Evolutionary conservation across 2,329 filamentous ascomycete species (phyloP).

Genomic region (Zymoseptoria crescenta): DNA sequence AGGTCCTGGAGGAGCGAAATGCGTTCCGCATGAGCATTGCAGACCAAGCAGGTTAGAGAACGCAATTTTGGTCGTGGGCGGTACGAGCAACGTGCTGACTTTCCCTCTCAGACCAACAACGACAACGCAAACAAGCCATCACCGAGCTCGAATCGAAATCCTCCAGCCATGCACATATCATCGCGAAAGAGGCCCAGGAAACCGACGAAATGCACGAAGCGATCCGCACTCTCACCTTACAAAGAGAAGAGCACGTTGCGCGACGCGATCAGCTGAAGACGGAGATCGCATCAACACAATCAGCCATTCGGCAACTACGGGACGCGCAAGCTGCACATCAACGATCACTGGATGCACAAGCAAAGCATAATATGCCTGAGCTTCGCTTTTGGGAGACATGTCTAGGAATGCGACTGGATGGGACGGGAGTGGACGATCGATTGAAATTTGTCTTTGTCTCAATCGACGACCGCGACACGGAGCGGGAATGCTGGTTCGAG

Average conservation of each 20-base stretch:
- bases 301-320: conserved; percentile 59
- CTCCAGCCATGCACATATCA: conserved; percentile 60
- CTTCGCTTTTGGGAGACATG: conserved; percentile 94
- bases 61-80: conserved; percentile 1
- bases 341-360: conserved; percentile 70
- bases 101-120: conserved; percentile 65
- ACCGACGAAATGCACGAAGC: conserved; percentile 56
- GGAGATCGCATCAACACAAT: conserved; percentile 58
- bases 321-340: conserved; percentile 67
- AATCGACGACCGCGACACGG: conserved; percentile 79
- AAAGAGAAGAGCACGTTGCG: conserved; percentile 48
- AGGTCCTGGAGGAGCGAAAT: conserved; percentile 86
- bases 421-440: conserved; percentile 62
- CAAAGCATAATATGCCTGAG: conserved; percentile 84
- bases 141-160: conserved; percentile 70
- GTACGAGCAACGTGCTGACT: conserved; percentile 9
- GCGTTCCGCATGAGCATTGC: conserved; percentile 85
- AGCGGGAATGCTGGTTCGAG: conserved; percentile 89
- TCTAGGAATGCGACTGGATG: conserved; percentile 81
- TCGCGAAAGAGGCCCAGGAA: conserved; percentile 71
- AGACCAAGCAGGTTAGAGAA: conserved; percentile 72
- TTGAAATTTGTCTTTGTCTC: conserved; percentile 87
- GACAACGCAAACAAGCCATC: conserved; percentile 80
- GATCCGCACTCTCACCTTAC: conserved; percentile 48
- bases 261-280: conserved; percentile 49